Conservation (phyloP, 2,329 filamentous ascomycete genomes). For the Fusarium drepaniforme region DNA sequence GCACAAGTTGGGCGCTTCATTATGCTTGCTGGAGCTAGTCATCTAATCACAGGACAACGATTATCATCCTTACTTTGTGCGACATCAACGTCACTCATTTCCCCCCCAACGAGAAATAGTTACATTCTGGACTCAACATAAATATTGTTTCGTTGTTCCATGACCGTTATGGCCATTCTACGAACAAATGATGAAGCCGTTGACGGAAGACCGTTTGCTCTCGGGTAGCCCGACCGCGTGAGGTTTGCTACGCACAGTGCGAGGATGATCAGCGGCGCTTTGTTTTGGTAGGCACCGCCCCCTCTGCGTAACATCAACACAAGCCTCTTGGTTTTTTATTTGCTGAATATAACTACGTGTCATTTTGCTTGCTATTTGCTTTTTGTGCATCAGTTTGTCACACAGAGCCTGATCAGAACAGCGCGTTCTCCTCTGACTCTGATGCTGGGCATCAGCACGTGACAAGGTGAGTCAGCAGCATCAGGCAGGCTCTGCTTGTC, state of each 20-base stretch:
- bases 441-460: background rate
- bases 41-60: too few species aligned
- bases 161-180: background rate
- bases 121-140: too few species aligned
- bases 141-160: background rate
- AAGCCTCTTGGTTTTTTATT: background rate
- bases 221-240: background rate
- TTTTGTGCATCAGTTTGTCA: background rate
- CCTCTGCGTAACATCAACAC: background rate
- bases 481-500: background rate
- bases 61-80: too few species aligned
- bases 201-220: background rate
- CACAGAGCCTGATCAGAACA: background rate
- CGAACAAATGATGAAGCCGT: background rate
- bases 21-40: too few species aligned
- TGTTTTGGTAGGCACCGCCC: background rate
- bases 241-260: background rate
- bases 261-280: background rate
- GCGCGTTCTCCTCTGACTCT: background rate
- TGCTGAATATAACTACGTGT: background rate
- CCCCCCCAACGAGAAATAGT: too few species aligned
- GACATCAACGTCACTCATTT: too few species aligned
- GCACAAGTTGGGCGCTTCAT: background rate
- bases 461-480: background rate
- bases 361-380: background rate